Evolutionary conservation across 2,329 filamentous ascomycete genomes (phyloP).

Genomic region (Penicillium italicum): DNA sequence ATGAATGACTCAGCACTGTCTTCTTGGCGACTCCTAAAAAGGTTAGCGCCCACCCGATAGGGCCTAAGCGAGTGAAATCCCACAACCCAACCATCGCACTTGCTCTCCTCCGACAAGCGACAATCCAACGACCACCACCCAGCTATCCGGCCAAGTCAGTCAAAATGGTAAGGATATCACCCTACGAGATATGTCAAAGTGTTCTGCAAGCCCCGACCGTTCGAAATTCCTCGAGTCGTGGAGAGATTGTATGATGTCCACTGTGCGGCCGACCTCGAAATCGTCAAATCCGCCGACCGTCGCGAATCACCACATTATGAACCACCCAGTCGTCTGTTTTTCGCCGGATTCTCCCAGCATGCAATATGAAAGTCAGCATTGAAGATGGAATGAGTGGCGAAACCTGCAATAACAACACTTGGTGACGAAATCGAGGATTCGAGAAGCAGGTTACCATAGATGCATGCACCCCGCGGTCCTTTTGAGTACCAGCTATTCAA

Average conservation of each 20-base stretch:
- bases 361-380: neutral
- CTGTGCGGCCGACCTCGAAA: slow-evolving; percentile 22
- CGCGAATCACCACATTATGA: slow-evolving; percentile 2
- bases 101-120: slow-evolving; percentile 39
- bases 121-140: slow-evolving; percentile 42
- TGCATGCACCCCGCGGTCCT: neutral
- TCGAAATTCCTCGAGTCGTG: slow-evolving; percentile 20
- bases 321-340: neutral
- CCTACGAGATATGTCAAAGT: slow-evolving; percentile 18
- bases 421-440: neutral
- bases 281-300: slow-evolving; percentile 15
- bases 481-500: neutral
- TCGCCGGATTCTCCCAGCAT: neutral
- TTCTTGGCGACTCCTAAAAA: slow-evolving; percentile 24
- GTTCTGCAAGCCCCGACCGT: slow-evolving; percentile 23
- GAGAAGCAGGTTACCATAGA: neutral
- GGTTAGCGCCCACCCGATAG: slow-evolving; percentile 34
- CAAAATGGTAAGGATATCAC: slow-evolving; percentile 45
- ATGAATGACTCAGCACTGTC: slow-evolving; percentile 18
- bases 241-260: slow-evolving; percentile 13
- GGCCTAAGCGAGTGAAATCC: slow-evolving; percentile 47
- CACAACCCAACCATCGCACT: slow-evolving; percentile 40
- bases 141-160: slow-evolving; percentile 46
- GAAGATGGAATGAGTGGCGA: neutral
- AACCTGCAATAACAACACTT: neutral